Conservation (phyloP, 805 yeast species). For the Brettanomyces anomalus region DNA sequence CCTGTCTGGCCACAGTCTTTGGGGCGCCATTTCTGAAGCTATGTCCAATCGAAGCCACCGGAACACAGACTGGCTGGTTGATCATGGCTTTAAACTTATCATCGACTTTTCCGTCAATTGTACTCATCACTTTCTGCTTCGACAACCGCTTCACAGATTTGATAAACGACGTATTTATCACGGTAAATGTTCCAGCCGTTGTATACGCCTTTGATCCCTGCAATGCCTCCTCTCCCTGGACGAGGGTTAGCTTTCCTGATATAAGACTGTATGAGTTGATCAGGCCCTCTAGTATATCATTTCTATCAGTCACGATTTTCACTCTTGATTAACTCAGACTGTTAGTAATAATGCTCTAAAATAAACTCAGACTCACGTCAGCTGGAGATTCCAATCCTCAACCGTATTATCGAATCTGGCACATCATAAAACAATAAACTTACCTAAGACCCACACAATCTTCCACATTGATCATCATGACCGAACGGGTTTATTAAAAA, state of each 20-base stretch:
- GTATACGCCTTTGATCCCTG: constrained; percentile 1
- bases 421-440: too few species aligned
- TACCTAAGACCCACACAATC: constrained; percentile 27
- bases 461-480: constrained; percentile 22
- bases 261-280: constrained; percentile 53
- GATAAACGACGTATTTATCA: constrained; percentile 50
- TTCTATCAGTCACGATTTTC: constrained; percentile 50
- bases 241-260: constrained; percentile 32
- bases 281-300: constrained; percentile 45
- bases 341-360: too few species aligned
- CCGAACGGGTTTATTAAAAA: too few species aligned
- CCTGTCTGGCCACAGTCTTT: constrained; percentile 12
- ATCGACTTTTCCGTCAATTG: constrained; percentile 8
- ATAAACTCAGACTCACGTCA: too few species aligned
- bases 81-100: constrained; percentile 15
- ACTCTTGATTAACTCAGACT: constrained; percentile 40
- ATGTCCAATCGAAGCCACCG: constrained; percentile 10
- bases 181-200: constrained; percentile 27
- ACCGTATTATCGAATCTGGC: too few species aligned
- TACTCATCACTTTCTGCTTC: constrained; percentile 28
- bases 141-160: constrained; percentile 36
- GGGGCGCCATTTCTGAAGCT: constrained; percentile 12
- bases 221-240: constrained; percentile 19
- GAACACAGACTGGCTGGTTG: constrained; percentile 14
- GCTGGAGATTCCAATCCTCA: too few species aligned